Conservation (phyloP, 2,329 filamentous ascomycete genomes). For the Fusarium duplospermum region DNA sequence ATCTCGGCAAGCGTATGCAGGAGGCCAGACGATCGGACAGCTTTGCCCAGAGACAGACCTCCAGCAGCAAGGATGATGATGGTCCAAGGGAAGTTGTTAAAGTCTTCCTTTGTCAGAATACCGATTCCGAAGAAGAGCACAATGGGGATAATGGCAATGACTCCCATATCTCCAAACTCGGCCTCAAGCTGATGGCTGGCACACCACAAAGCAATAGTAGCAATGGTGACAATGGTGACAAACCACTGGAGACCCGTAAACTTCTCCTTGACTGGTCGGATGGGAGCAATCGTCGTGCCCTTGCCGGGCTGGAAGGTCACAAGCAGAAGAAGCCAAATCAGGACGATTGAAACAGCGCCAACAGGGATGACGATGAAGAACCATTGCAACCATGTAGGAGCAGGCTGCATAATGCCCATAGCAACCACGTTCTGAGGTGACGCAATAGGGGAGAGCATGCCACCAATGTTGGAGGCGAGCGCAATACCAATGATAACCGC, state of each 20-base stretch:
- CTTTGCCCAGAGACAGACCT: conserved; percentile 90
- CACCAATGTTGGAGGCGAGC: conserved; percentile 93
- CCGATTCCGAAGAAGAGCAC: conserved; percentile 97
- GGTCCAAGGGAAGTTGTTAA: conserved; percentile 99
- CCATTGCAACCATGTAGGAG: conserved; percentile 94
- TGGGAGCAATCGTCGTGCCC: conserved; percentile 90
- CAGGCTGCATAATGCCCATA: conserved; percentile 92
- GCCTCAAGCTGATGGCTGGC: conserved; percentile 87
- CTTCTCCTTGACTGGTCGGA: conserved; percentile 87
- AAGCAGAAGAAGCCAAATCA: conserved; percentile 91
- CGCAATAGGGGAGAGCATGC: conserved; percentile 95
- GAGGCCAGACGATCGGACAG: conserved; percentile 92
- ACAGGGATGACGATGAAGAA: conserved; percentile 97
- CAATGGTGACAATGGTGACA: conserved; percentile 83
- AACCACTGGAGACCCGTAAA: conserved; percentile 95
- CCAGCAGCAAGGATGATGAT: conserved; percentile 98
- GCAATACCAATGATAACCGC: conserved; percentile 96
- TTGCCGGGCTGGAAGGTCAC: conserved; percentile 86
- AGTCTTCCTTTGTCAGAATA: conserved; percentile 97
- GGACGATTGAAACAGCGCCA: conserved; percentile 85
- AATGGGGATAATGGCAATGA: conserved; percentile 95
- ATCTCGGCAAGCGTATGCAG: conserved; percentile 85
- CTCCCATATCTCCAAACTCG: conserved; percentile 97
- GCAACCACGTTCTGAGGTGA: conserved; percentile 98
- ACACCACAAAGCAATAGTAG: conserved; percentile 93